Evolutionary conservation across 169 alveolate species (phyloP), one percentile per base, ranked within the genome.

Genomic region (Cryptosporidium ryanae): DNA sequence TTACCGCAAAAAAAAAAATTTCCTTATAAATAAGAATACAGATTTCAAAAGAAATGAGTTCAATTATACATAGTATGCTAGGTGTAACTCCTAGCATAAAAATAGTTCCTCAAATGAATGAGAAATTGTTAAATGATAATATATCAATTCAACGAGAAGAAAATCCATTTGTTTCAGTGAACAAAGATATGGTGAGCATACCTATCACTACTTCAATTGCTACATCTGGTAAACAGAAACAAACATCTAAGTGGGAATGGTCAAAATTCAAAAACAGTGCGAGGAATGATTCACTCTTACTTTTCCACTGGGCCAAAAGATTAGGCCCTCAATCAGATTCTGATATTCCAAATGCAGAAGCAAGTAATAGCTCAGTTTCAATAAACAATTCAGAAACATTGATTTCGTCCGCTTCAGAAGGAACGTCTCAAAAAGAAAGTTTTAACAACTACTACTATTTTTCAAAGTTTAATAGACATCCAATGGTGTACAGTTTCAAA

Each of bases 21-120:
- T 1, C 5, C 27, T 52, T 52, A 52, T 52, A 12, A 6, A 4
- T 52, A 52, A 52, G 27, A 52, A 38, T 38, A 38, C 3, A 17
- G 13, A 4, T 12, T 52, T 52, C 23, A 7, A 15, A 6, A 18
- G 59, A 76, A 4, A 76, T 76, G 87, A 61, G 87, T 2, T 61
- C 70, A 21, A 17, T 59, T 10, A 44, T 76, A 25, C 68, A 48
- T 31, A 70, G 44, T 12, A 59, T 76, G 57, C 59, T 76, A 31
- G 87, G 87, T 13, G 21, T 76, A 17, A 59, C 87, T 59, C 87
- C 87, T 10, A 76, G 27, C 50, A 17, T 76, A 8, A 76, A 76
- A 34, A 76, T 76, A 10, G 87, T 76, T 76, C 63, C 87, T 61
- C 87, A 59, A 32, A 76, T 76, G 87, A 76, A 43, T 10, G 87